phyloP scores from a whole-genome alignment of 2,329 filamentous ascomycete genomes.

The Endocalyx cinctus region DNA sequence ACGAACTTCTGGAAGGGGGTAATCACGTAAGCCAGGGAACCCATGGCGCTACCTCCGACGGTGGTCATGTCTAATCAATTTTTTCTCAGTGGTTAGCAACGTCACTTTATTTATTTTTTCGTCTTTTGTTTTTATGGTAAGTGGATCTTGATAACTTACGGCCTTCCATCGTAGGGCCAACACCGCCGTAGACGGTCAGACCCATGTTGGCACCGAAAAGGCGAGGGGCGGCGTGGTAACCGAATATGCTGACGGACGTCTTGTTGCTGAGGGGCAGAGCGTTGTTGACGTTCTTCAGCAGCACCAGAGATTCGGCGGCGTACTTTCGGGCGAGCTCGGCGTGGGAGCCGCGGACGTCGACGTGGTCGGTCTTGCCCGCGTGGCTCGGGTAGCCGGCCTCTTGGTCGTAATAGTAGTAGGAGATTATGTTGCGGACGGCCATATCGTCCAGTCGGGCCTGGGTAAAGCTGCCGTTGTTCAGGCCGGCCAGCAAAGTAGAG shows the following conservation, averaged over 20 bases:
- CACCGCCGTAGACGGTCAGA: conserved; percentile 3
- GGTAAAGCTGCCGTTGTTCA: conserved; percentile 11
- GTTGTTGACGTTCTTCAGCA: conserved; percentile 54
- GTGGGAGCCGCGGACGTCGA: conserved; percentile 12
- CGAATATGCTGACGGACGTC: conserved; percentile 39
- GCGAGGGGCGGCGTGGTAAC: conserved; percentile 45
- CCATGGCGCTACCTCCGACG: conserved; percentile 5
- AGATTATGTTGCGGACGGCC: conserved; percentile 12
- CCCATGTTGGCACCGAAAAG: conserved; percentile 3
- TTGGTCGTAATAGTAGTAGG: conserved; percentile 10
- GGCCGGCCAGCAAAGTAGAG: conserved; percentile 1
- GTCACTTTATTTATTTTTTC: too few species aligned
- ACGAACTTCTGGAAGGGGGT: conserved; percentile 6
- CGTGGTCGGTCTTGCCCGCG: conserved; percentile 2
- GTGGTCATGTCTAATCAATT: conserved; percentile 4
- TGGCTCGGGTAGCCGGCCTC: conserved; percentile 7
- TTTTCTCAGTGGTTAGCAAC: too few species aligned
- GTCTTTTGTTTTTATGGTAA: not conserved
- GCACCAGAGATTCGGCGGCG: conserved; percentile 48
- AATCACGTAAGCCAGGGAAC: conserved; percentile 4
- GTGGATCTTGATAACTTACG: conserved; percentile 2
- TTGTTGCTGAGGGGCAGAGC: conserved; percentile 52
- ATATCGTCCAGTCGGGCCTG: conserved; percentile 14
- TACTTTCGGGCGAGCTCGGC: conserved; percentile 7
- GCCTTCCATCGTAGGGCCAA: conserved; percentile 6